Base-by-base conservation (phyloP, 257 asterid species). In the Sherardia arvensis region DNA sequence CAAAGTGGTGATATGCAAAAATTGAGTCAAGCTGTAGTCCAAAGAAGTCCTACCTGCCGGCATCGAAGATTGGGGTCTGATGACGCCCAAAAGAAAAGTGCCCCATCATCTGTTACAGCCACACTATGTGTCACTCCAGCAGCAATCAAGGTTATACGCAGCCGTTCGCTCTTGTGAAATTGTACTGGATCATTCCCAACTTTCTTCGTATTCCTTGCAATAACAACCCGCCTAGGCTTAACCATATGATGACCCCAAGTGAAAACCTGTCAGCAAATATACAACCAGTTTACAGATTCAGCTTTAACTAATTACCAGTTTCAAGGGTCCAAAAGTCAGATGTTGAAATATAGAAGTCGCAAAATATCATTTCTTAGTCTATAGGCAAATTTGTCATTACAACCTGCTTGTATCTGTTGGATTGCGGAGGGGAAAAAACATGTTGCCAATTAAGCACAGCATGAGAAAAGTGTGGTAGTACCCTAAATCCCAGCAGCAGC, bases 181-280 rank as follows among this genome's bases (percentile, higher is more conserved):
- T 90, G 87, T 70, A 93, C 70, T 49, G 73, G 64, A 25, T 79
- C 73, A 67, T 68, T 93, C 73, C 96, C 94, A 61, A 59, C 61
- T 79, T 90, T 93, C 70, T 55, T 85, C 3, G 74, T 74, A 67
- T 82, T 84, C 78, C 95, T 85, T 28, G 86, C 76, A 72, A 90
- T 69, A 48, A 87, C 73, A 29, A 93, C 94, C 59, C 99, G 95
- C 64, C 84, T 84, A 9, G 99, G 97, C 68, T 81, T 85, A 65
- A 93, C 99, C 65, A 90, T 94, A 34, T 95, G 92, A 74, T 93
- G 97, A 64, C 99, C 99, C 99, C 99, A 93, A 59, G 97, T 90
- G 76, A 83, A 93, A n/a, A 93, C 97, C 97, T 91, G 79, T 59
- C 77, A 78, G 57, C 53, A 66, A 55, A 25, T 18, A 47, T 64